Percentiles rank a stretch among this genome's conserved stretches.
phyloP scores from a whole-genome alignment of 192 early-diverging fungal species.

The Podila epicladia region DNA sequence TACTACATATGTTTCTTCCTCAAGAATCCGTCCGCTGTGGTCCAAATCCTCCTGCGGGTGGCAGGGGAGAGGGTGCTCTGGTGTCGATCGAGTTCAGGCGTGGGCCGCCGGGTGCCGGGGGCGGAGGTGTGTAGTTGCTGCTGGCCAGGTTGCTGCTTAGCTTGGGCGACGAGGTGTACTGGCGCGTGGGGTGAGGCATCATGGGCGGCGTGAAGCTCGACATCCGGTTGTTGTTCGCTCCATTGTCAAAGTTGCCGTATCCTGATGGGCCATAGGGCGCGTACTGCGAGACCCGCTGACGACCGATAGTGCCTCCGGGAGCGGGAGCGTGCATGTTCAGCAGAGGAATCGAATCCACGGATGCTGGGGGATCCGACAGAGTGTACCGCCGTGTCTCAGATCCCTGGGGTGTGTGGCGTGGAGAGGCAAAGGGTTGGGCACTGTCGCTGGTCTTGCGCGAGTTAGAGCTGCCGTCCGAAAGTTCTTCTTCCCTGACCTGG shows the following conservation, averaged over 20 bases:
- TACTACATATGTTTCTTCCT: not conserved
- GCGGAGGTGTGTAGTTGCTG: conserved; percentile 39
- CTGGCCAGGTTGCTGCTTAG: conserved; percentile 41
- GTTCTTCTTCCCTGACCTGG: conserved; percentile 29
- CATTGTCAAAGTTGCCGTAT: not conserved
- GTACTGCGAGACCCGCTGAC: conserved; percentile 37
- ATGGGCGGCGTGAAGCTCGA: conserved; percentile 21
- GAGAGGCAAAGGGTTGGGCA: conserved; percentile 26
- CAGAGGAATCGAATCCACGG: conserved; percentile 40
- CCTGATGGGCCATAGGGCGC: conserved; percentile 5
- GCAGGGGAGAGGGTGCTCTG: conserved; percentile 29
- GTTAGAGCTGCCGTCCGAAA: conserved; percentile 44
- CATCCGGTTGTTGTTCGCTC: conserved; percentile 23
- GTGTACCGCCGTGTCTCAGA: conserved; percentile 22
- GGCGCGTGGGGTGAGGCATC: conserved; percentile 10
- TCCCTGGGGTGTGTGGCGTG: conserved; percentile 27
- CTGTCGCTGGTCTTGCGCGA: conserved; percentile 41
- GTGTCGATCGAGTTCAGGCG: conserved; percentile 47
- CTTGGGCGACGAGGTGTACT: conserved; percentile 43
- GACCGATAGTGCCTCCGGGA: conserved; percentile 48
- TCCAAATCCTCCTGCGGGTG: not conserved
- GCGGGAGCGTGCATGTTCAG: conserved; percentile 45
- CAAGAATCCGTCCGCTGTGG: not conserved
- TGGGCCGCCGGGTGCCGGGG: conserved; percentile 38
- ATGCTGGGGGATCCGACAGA: conserved; percentile 17